Evolutionary conservation across 768 basidiomycete genomes (phyloP), one percentile per base, ranked within the genome.

Genomic region (Tephrocybe sp.): DNA sequence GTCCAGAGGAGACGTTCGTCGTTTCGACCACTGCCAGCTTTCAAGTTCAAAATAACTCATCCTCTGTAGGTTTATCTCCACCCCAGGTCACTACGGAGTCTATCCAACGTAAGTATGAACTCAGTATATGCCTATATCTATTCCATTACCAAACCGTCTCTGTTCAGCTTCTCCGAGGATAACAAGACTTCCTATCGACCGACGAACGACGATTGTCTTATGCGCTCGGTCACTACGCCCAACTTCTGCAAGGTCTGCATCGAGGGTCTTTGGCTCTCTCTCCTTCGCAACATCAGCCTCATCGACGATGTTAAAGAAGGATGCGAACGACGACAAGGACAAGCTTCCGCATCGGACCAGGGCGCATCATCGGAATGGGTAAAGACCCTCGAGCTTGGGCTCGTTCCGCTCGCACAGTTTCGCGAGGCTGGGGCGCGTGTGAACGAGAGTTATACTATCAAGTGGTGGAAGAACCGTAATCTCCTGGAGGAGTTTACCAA

Each of bases 121-220:
- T 17, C n/a, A 55, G 16, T 26, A 38, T 32, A 7, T 20, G 34
- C 41, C 13, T 7, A 22, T 26, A 14, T 39, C 26, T 19, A 32
- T 26, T 17, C 26, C 7, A 26, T 26, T 26, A 26, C 26, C 3
- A 1, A 14, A 7, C 40, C n/a, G 46, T 9, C 23, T 31, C n/a
- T 38, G 20, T 5, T 16, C 54, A 88, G 87, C 16, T 89, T 77
- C 61, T 86, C 84, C 0, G 73, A 83, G 31, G 64, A 70, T 34
- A 88, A 90, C 58, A 64, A 65, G 45, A 89, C 85, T 0, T 77
- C 79, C 3, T 91, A 86, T 66, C 79, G 89, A n/a, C 89, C 89
- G 3, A 91, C 89, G 2, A 88, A 89, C 56, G 83, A 88, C 53
- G 85, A 83, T 63, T 91, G 89, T 62, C 79, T 91, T 41, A 91